Conservation (phyloP, 2,329 filamentous ascomycete genomes). For the Apiospora sp. region DNA sequence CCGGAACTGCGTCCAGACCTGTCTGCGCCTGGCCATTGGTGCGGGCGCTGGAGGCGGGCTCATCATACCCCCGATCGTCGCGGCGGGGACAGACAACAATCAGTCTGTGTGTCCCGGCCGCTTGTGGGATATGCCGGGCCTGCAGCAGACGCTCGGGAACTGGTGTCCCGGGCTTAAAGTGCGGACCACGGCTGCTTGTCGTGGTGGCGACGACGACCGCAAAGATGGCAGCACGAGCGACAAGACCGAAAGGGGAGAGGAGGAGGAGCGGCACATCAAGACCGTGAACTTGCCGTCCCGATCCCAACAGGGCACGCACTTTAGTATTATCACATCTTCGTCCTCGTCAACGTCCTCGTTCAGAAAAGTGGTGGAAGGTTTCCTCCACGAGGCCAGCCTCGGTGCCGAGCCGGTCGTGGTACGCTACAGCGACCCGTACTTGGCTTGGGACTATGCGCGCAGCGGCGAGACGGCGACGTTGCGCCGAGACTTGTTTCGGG, state of each 20-base stretch:
- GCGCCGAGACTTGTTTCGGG: constrained; percentile 24
- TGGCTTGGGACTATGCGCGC: constrained; percentile 25
- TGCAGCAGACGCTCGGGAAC: not conserved
- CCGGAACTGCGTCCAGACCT: constrained; percentile 28
- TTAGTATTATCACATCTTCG: not conserved
- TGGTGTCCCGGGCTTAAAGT: not conserved
- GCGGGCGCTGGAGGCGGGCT: constrained; percentile 21
- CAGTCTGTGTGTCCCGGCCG: not conserved
- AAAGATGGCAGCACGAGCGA: not conserved
- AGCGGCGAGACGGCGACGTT: constrained; percentile 23
- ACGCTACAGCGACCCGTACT: constrained; percentile 22
- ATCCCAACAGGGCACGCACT: not conserved
- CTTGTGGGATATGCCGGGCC: not conserved
- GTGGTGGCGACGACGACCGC: not conserved
- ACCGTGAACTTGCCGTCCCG: not conserved
- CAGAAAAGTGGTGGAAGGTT: not conserved
- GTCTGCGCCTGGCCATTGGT: constrained; percentile 28
- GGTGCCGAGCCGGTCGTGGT: constrained; percentile 23
- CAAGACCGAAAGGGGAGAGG: no score
- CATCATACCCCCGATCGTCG: constrained; percentile 24
- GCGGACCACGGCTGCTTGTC: not conserved
- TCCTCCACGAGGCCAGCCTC: not conserved
- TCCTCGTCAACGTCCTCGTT: not conserved
- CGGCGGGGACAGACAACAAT: not conserved
- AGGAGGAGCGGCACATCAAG: not conserved